Evolutionary conservation across 2,329 filamentous ascomycete species (phyloP).

Genomic region (Cercospora sp.): DNA sequence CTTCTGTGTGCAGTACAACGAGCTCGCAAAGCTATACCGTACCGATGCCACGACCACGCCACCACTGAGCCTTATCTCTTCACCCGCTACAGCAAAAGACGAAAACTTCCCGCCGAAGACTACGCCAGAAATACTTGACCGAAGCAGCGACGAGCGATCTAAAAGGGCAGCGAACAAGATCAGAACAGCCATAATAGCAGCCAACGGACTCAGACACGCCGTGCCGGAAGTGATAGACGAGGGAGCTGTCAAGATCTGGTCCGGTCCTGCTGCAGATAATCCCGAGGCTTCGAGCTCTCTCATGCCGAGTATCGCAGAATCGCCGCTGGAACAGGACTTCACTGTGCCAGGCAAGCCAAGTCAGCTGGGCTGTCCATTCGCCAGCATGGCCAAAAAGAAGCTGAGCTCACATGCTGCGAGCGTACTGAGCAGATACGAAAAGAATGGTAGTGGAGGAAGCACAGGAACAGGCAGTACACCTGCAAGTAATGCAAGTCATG

Average conservation of each 20-base stretch:
- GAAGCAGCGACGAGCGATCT: conserved; percentile 16
- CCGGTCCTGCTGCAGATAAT: conserved; percentile 41
- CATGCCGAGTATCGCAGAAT: conserved; percentile 44
- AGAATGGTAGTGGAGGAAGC: conserved; percentile 22
- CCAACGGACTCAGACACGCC: conserved; percentile 23
- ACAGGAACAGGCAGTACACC: conserved; percentile 31
- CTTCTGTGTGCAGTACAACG: conserved; percentile 35
- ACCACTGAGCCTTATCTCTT: conserved; percentile 38
- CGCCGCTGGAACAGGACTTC: conserved; percentile 78
- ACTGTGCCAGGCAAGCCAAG: conserved; percentile 82
- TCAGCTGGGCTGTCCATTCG: conserved; percentile 79
- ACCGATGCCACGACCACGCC: conserved; percentile 31
- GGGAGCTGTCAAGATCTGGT: conserved; percentile 38
- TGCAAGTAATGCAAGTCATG: conserved; percentile 32
- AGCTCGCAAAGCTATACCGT: conserved; percentile 35
- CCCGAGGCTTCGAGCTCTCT: conserved; percentile 39
- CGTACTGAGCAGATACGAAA: conserved; percentile 42
- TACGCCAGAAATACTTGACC: conserved; percentile 39
- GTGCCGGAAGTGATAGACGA: conserved; percentile 18
- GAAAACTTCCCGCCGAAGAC: conserved; percentile 22
- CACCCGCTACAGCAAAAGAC: conserved; percentile 29
- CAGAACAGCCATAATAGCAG: conserved; percentile 37
- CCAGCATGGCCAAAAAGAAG: conserved; percentile 48
- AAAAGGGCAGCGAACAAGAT: conserved; percentile 39
- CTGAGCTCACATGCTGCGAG: conserved; percentile 43